Percentiles rank a stretch among this genome's conserved stretches.
Evolutionary conservation across 1,139 yeast genomes (phyloP).

Genomic region (Wickerhamomyces sp.): DNA sequence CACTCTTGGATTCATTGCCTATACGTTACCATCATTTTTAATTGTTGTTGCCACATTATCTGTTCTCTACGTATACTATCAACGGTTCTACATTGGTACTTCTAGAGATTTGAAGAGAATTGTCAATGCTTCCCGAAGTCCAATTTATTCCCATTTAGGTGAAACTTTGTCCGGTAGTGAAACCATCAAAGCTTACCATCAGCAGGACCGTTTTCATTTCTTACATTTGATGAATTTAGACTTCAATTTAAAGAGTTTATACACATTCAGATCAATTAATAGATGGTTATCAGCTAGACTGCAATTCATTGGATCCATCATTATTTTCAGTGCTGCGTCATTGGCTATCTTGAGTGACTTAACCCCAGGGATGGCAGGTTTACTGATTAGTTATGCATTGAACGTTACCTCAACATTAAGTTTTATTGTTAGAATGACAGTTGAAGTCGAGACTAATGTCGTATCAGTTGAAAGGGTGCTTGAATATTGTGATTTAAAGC

Average conservation of each 20-base stretch:
- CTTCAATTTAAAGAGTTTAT: conserved; percentile 56
- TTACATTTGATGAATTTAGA: conserved; percentile 59
- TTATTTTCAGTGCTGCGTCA: conserved; percentile 55
- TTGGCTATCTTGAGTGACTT: conserved; percentile 50
- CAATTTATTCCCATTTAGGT: conserved; percentile 61
- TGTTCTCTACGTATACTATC: conserved; percentile 47
- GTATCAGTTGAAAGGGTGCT: conserved; percentile 75
- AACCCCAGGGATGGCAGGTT: conserved; percentile 67
- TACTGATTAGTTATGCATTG: conserved; percentile 67
- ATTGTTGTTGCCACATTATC: conserved; percentile 38
- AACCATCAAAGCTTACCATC: conserved; percentile 54
- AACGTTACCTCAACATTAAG: conserved; percentile 58
- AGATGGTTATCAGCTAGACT: conserved; percentile 73
- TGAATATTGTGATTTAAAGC: conserved; percentile 61
- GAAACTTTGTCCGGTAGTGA: conserved; percentile 59
- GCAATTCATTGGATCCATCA: conserved; percentile 62
- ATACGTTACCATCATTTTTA: conserved; percentile 48
- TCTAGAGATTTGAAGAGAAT: conserved; percentile 56
- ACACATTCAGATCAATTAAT: conserved; percentile 51
- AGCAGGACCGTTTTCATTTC: conserved; percentile 46
- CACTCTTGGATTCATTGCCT: conserved; percentile 47
- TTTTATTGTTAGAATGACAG: conserved; percentile 61
- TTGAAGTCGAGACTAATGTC: conserved; percentile 69
- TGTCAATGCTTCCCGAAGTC: conserved; percentile 48
- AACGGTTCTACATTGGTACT: conserved; percentile 46